phyloP scores from a whole-genome alignment of 2,329 filamentous ascomycete species.

The Salinomyces thailandicus region DNA sequence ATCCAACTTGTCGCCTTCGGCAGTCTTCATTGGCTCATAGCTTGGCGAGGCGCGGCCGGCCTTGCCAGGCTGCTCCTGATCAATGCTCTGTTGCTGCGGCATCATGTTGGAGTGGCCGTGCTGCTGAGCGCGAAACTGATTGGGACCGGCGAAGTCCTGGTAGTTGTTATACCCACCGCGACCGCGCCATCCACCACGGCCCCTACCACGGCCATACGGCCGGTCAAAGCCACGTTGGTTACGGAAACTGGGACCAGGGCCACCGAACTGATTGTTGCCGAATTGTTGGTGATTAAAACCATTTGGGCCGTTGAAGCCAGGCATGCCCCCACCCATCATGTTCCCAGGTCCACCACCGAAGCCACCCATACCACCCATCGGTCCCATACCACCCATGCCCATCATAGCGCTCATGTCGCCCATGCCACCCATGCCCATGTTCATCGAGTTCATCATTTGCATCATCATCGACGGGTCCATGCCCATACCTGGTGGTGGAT shows the following conservation, averaged over 20 bases:
- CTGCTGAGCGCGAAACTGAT: constrained; percentile 10
- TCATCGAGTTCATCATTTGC: constrained; percentile 48
- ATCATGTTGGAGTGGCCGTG: constrained; percentile 1
- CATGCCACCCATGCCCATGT: constrained; percentile 57
- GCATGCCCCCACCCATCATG: constrained; percentile 52
- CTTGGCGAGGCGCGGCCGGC: constrained; percentile 19
- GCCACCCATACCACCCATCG: constrained; percentile 35
- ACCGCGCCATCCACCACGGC: constrained; percentile 22
- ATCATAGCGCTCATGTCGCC: constrained; percentile 52
- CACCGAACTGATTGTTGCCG: constrained; percentile 17
- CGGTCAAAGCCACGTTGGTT: constrained; percentile 60
- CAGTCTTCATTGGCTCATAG: constrained; percentile 18
- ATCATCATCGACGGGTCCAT: constrained; percentile 81
- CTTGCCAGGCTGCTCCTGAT: constrained; percentile 3
- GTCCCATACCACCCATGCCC: constrained; percentile 43
- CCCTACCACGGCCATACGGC: constrained; percentile 34
- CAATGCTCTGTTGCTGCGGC: constrained; percentile 3
- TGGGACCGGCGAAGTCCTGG: constrained; percentile 12
- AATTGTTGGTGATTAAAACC: constrained; percentile 42
- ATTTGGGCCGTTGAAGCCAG: constrained; percentile 37
- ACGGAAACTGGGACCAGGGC: constrained; percentile 41
- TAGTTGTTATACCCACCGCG: constrained; percentile 21
- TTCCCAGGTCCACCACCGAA: constrained; percentile 52
- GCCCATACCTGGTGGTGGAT: constrained; percentile 51
- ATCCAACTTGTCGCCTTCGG: constrained; percentile 8